Percentiles rank a stretch among this genome's conserved stretches.
Conservation (phyloP, 805 yeast species). For the Teunomyces funiuensis region DNA sequence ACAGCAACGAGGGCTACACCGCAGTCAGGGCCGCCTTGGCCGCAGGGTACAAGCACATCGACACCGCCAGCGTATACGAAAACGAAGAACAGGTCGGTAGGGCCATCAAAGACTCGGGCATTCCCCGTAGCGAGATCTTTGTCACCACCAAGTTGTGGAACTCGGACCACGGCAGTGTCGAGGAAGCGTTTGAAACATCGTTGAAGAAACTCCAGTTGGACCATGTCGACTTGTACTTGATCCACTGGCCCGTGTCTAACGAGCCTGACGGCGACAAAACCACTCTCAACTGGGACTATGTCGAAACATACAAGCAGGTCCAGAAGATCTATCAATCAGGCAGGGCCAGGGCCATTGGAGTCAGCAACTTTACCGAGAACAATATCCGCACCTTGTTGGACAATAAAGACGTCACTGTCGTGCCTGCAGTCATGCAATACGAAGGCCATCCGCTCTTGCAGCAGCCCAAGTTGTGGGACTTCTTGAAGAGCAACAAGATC, state of each 20-base stretch:
- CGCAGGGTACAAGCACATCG: conserved; percentile 73
- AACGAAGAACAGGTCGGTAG: conserved; percentile 66
- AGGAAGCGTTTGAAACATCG: conserved; percentile 53
- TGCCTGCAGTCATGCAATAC: conserved; percentile 36
- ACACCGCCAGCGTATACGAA: conserved; percentile 66
- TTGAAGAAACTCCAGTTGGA: conserved; percentile 64
- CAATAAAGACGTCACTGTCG: conserved; percentile 17
- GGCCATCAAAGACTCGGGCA: conserved; percentile 53
- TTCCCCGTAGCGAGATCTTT: conserved; percentile 63
- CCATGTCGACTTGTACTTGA: conserved; percentile 72
- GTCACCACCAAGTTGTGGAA: conserved; percentile 71
- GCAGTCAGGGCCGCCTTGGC: conserved; percentile 48
- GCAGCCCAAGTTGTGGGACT: conserved; percentile 17
- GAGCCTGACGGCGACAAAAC: conserved; percentile 27
- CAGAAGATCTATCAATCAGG: conserved; percentile 24
- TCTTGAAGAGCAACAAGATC: conserved; percentile 16
- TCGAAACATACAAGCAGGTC: conserved; percentile 34
- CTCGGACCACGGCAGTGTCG: conserved; percentile 51
- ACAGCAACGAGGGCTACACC: conserved; percentile 11
- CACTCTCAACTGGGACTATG: conserved; percentile 24
- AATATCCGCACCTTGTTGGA: conserved; percentile 26
- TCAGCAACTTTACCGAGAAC: conserved; percentile 33
- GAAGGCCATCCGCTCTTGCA: conserved; percentile 40
- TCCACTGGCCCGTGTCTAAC: conserved; percentile 78
- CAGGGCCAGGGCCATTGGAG: conserved; percentile 33